A percentile compares a stretch with the other conserved stretches of the same genome.
Conservation (phyloP, 2,329 filamentous ascomycete species). For the Trichoderma endophyticum region DNA sequence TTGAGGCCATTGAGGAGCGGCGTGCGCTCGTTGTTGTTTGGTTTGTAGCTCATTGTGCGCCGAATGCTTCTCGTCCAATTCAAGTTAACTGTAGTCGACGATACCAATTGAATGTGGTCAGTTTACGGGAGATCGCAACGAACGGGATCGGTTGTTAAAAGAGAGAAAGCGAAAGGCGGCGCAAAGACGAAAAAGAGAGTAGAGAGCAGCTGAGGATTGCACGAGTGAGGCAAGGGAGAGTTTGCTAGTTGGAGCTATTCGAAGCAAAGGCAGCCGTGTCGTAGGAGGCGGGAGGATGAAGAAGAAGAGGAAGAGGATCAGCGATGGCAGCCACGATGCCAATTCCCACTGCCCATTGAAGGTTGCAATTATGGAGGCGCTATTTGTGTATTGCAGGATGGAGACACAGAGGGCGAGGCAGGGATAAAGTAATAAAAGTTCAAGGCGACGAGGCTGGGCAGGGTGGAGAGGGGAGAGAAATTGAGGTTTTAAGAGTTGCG, state of each 20-base stretch:
- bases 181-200: neutral
- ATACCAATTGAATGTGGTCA: neutral
- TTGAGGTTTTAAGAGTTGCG: neutral
- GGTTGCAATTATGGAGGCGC: neutral
- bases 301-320: neutral
- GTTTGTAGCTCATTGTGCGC: constrained; percentile 11
- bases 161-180: neutral
- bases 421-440: constrained; percentile 4
- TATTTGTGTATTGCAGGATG: neutral
- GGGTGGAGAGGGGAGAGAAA: neutral
- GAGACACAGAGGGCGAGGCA: neutral
- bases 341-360: neutral
- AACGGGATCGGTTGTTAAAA: neutral
- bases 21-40: constrained; percentile 35
- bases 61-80: neutral
- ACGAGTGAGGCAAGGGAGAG: neutral
- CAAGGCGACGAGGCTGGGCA: constrained; percentile 1
- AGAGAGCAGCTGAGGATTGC: neutral
- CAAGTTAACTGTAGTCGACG: neutral
- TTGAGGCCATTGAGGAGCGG: constrained; percentile 44
- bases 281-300: neutral
- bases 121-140: neutral
- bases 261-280: neutral
- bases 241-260: neutral
- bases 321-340: neutral